phyloP scores from a whole-genome alignment of 768 basidiomycete genomes.

The Pleurotus platypus region DNA sequence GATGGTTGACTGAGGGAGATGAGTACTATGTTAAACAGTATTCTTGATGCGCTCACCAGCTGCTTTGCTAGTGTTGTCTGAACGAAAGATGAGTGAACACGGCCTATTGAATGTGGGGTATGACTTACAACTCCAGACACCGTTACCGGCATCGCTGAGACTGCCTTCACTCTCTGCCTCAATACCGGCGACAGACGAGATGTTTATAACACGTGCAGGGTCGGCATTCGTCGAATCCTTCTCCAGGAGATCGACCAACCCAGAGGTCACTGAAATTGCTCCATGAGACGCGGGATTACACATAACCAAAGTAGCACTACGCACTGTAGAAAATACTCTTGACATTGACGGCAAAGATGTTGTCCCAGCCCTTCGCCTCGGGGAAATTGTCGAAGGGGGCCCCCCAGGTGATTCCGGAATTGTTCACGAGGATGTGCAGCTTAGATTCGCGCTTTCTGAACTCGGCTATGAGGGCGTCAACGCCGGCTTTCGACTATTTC shows the following conservation, averaged over 20 bases:
- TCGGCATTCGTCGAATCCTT: constrained; percentile 61
- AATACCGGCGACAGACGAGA: constrained; percentile 68
- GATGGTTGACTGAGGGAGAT: constrained; percentile 57
- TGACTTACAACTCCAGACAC: constrained; percentile 76
- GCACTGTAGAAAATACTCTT: constrained; percentile 81
- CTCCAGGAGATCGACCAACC: constrained; percentile 59
- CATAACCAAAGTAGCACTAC: constrained; percentile 18
- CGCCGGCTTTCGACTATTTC: constrained; percentile 69
- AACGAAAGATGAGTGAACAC: constrained; percentile 1
- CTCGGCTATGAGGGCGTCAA: constrained; percentile 64
- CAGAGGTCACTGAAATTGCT: constrained; percentile 44
- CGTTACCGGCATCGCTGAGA: constrained; percentile 52
- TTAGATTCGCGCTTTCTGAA: constrained; percentile 69
- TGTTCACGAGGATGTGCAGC: constrained; percentile 82
- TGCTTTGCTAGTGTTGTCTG: constrained; percentile 84
- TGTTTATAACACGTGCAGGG: constrained; percentile 78
- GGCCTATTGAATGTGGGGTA: not conserved
- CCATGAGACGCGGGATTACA: constrained; percentile 2
- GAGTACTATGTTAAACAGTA: not conserved
- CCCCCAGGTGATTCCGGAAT: constrained; percentile 81
- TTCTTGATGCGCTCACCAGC: constrained; percentile 39
- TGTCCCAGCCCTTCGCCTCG: constrained; percentile 85
- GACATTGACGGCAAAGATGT: constrained; percentile 78
- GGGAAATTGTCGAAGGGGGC: constrained; percentile 67
- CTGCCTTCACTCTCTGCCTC: constrained; percentile 46